A percentile compares a stretch with the other conserved stretches of the same genome.
Evolutionary conservation across 1,139 yeast species (phyloP).

Genomic region (Candida neerlandica): DNA sequence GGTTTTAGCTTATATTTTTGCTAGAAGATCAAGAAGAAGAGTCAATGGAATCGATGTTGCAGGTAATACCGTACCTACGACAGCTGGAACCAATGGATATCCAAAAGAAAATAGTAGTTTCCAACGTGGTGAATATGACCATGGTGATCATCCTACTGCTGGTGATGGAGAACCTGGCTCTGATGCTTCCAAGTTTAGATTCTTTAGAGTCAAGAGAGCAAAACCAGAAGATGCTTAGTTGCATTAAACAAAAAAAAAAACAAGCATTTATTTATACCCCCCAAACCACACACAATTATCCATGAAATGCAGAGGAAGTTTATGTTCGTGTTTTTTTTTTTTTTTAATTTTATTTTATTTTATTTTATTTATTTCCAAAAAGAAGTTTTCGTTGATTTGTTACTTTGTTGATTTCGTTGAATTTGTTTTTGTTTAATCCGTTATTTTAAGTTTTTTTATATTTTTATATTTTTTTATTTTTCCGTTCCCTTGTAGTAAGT

Average conservation of each 20-base stretch:
- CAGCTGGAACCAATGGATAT: conserved; percentile 9
- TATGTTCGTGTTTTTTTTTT: not conserved
- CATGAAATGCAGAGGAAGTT: not conserved
- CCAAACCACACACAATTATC: no score
- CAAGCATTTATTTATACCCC: not conserved
- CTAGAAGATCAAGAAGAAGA: conserved; percentile 7
- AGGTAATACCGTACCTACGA: conserved; percentile 1
- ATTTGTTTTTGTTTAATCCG: not conserved
- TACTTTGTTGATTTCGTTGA: not conserved
- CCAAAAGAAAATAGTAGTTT: conserved; percentile 5
- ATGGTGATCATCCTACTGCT: not conserved
- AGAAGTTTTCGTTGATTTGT: not conserved
- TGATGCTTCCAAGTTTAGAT: conserved; percentile 18
- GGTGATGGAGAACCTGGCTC: conserved; percentile 5
- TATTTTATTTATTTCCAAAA: not conserved
- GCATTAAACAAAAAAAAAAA: not conserved
- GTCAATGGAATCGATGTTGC: conserved; percentile 2
- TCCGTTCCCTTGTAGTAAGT: not conserved
- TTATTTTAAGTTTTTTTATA: not conserved
- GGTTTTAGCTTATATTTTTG: conserved; percentile 10
- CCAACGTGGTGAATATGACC: conserved; percentile 2
- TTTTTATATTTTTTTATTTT: not conserved
- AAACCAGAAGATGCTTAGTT: conserved; percentile 14
- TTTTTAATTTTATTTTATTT: not conserved
- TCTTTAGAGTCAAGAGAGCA: conserved; percentile 19